phyloP scores from a whole-genome alignment of 225 moss, liverwort and hornwort species.

The Pseudisothecium myosuroides region DNA sequence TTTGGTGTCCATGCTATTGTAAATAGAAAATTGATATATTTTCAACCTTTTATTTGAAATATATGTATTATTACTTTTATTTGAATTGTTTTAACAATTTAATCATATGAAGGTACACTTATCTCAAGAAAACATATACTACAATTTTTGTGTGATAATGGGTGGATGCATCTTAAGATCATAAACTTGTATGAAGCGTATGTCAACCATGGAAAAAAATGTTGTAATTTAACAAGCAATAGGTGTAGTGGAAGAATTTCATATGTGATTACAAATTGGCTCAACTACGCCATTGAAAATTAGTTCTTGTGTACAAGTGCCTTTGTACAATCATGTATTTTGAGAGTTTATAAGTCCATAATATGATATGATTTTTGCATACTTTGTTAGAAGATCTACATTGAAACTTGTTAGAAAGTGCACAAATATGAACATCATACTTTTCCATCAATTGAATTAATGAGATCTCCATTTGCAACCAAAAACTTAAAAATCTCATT shows the following conservation, averaged over 20 bases:
- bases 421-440: neutral
- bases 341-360: neutral
- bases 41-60: neutral
- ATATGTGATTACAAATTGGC: neutral
- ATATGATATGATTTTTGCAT: neutral
- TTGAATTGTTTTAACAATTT: too few species aligned
- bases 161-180: neutral
- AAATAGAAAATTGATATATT: neutral
- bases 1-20: neutral
- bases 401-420: too few species aligned
- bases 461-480: neutral
- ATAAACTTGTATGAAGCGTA: neutral
- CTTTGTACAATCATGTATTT: neutral
- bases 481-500: neutral
- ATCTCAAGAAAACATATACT: neutral
- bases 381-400: too few species aligned
- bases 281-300: neutral
- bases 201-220: neutral
- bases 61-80: neutral
- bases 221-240: rapidly evolving
- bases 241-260: neutral
- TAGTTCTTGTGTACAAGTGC: neutral
- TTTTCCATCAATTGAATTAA: neutral
- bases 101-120: neutral
- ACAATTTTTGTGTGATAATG: neutral